Evolutionary conservation across 164 flowering plant species (phyloP).

Genomic region (Vitis rotundifolia): DNA sequence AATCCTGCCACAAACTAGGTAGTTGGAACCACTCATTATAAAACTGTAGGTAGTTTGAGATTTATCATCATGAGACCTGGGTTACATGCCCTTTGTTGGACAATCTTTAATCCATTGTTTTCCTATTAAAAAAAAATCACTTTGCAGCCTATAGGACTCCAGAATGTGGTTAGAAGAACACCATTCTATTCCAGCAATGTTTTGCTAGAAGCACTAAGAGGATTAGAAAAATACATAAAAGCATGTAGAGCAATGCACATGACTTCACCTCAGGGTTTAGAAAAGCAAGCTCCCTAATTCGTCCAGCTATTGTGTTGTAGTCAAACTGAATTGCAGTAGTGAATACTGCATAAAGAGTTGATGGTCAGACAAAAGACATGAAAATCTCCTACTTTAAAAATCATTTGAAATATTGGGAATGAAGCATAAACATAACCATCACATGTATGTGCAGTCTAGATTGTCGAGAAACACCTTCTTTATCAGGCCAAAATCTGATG

Average conservation of each 20-base stretch:
- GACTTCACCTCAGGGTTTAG: conserved; percentile 76
- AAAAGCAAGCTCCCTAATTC: conserved; percentile 95
- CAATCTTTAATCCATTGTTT: too few relatives aligned
- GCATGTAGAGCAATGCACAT: not conserved
- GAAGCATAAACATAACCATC: not conserved
- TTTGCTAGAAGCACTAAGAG: too few relatives aligned
- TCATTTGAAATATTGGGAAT: not conserved
- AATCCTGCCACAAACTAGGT: not conserved
- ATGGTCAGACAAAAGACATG: not conserved
- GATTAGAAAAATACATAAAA: not conserved
- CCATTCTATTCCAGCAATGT: too few relatives aligned
- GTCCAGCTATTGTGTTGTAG: conserved; percentile 76
- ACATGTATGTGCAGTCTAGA: not conserved
- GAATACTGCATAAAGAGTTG: conserved; percentile 56
- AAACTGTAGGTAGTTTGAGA: not conserved
- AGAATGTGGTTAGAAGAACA: not conserved
- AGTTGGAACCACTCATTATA: not conserved
- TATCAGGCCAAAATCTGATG: conserved; percentile 95
- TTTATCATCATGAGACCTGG: not conserved
- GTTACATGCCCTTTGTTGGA: too few relatives aligned
- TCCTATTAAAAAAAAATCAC: too few relatives aligned
- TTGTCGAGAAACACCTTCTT: conserved; percentile 50
- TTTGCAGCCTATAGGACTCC: not conserved
- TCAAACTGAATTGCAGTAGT: conserved; percentile 81
- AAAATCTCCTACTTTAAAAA: not conserved